These are phyloP conservation scores for Rhizoclosmatium globosum DNA, from an alignment of 192 early-diverging fungal species.

Conservation along the genomic window DNA sequence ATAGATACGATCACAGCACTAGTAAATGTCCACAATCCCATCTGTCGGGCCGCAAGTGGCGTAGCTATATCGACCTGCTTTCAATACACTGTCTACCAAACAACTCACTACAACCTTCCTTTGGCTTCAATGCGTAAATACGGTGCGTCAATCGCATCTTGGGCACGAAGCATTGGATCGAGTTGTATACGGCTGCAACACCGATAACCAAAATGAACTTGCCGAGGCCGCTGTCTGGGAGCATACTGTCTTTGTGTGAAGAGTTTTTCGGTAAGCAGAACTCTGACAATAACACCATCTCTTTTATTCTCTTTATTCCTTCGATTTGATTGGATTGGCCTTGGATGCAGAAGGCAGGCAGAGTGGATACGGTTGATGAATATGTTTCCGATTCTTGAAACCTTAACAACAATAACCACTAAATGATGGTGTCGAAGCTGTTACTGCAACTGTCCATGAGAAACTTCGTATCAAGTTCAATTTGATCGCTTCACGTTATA, in stretches of 20 bases:
- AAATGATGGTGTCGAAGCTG: no score
- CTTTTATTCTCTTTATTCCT: no score
- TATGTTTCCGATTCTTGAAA: no score
- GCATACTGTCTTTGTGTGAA: not conserved
- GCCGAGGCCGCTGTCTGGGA: constrained; percentile 49
- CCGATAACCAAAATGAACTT: constrained; percentile 81
- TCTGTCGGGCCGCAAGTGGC: constrained; percentile 79
- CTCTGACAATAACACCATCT: no score
- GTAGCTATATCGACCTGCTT: constrained; percentile 68
- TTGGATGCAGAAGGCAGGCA: no score
- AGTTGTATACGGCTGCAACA: constrained; percentile 82
- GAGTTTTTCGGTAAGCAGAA: no score
- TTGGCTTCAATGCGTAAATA: constrained; percentile 75
- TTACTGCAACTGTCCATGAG: no score
- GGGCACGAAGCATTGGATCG: constrained; percentile 81
- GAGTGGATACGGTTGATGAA: no score
- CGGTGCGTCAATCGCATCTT: constrained; percentile 73
- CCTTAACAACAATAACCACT: no score
- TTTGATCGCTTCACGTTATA: no score
- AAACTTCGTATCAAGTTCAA: no score
- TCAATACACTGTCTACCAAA: not conserved
- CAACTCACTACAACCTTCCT: constrained; percentile 58
- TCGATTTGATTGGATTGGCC: no score
- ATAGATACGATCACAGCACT: constrained; percentile 85
- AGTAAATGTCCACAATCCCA: constrained; percentile 90